These are phyloP conservation scores for Stephanodiscus minutulus DNA, from an alignment of 108 stramenopile species.

Conservation along the genomic window DNA sequence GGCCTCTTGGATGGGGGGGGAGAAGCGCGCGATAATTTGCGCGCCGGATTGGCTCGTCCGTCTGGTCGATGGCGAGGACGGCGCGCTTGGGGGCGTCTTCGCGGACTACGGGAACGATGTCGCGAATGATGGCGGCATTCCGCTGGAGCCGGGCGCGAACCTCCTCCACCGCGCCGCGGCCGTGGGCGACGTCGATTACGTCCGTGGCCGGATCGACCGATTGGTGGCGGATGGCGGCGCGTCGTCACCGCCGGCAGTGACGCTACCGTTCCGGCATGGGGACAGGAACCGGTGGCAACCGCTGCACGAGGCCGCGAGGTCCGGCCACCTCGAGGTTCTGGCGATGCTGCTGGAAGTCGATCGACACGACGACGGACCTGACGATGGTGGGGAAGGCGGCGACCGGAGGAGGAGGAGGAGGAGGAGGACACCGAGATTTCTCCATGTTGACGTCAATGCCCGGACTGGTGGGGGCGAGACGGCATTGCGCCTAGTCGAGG, in stretches of 20 bases:
- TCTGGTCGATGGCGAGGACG: constrained; percentile 26
- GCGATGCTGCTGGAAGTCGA: constrained; percentile 37
- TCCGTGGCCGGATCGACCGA: constrained; percentile 11
- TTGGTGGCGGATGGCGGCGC: background rate
- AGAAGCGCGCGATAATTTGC: constrained; percentile 29
- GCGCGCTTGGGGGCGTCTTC: background rate
- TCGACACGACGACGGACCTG: constrained; percentile 17
- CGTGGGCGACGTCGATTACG: constrained; percentile 13
- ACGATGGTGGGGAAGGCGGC: too few relatives aligned
- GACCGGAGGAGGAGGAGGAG: too few relatives aligned
- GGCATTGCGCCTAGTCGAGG: constrained; percentile 35
- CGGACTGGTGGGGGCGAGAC: constrained; percentile 45
- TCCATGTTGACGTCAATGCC: constrained; percentile 42
- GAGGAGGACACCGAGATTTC: background rate
- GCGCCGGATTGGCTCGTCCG: constrained; percentile 22
- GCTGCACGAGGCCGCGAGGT: constrained; percentile 44
- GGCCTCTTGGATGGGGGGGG: constrained; percentile 24
- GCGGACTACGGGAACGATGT: background rate
- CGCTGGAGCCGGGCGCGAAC: constrained; percentile 31
- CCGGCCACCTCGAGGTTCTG: constrained; percentile 26
- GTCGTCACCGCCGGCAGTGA: background rate
- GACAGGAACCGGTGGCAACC: constrained; percentile 53
- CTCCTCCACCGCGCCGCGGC: constrained; percentile 32
- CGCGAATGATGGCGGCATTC: constrained; percentile 6
- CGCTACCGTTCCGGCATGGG: constrained; percentile 34